A percentile compares a stretch with the other conserved stretches of the same genome.
These are phyloP conservation scores for Rhododendron mucronatum DNA, from an alignment of 148 eudicot species.

Conservation along the genomic window DNA sequence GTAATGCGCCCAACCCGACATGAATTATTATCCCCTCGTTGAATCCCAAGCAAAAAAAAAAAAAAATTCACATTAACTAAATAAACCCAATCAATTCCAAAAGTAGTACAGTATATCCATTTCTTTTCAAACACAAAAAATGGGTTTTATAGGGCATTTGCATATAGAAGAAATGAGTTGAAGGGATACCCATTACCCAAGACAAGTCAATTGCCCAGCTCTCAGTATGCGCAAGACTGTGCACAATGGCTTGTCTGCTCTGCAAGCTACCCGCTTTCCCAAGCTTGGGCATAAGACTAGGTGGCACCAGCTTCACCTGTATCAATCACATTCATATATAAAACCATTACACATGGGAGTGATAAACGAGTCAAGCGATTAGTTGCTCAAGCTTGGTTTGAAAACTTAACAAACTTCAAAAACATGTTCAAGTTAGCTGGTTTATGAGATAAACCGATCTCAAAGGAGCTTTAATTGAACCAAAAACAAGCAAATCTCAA, in stretches of 20 bases:
- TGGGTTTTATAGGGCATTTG: background rate
- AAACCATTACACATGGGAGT: background rate
- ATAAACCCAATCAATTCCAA: background rate
- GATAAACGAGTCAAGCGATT: background rate
- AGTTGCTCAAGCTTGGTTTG: too few relatives aligned
- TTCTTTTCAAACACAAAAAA: background rate
- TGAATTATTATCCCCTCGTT: background rate
- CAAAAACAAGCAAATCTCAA: too few relatives aligned
- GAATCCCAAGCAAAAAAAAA: background rate
- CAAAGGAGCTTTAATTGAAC: too few relatives aligned
- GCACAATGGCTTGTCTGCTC: slow-evolving; percentile 87
- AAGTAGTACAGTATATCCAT: background rate
- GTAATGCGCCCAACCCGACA: background rate
- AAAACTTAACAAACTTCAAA: too few relatives aligned
- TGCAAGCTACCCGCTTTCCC: slow-evolving; percentile 93
- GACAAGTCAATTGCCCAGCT: slow-evolving; percentile 99
- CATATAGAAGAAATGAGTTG: background rate
- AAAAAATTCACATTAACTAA: background rate
- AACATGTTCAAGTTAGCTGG: too few relatives aligned
- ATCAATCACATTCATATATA: background rate
- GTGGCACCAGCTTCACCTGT: slow-evolving; percentile 80
- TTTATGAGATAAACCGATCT: too few relatives aligned
- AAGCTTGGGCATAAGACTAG: slow-evolving; percentile 85
- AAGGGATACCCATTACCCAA: slow-evolving; percentile 85
- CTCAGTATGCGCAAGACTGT: slow-evolving; percentile 86